Base-by-base conservation (phyloP, 176 grass and related monocot genomes). In the Ensete ventricosum region DNA sequence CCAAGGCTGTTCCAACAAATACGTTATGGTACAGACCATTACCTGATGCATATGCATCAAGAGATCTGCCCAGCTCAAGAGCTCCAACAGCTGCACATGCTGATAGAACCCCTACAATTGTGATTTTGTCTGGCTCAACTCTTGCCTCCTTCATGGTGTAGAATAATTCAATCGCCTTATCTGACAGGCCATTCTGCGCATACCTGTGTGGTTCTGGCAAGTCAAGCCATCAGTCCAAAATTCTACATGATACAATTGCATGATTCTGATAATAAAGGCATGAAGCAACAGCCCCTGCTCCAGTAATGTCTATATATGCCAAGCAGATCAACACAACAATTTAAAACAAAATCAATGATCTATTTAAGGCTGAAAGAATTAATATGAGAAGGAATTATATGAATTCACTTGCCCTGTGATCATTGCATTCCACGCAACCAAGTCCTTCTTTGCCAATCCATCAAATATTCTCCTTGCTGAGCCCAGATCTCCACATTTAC, bases 151-250 rank as follows among this genome's bases (percentile, higher is more conserved):
- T 82, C 92, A 96, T 96, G 84, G 8, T 63, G 73, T 87, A 73
- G 69, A 96, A 96, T 48, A 97, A 77, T 50, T 75, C n/a, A 24
- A 97, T 92, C 50, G 93, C 93, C 85, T 97, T 88, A 72, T 87
- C 86, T 55, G 93, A 88, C 87, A 86, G 76, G 16, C 93, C 89
- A 67, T 96, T 96, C 70, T 96, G 89, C 2, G 87, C 85, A 48
- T 96, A 96, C 76, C 93, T 96, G 89, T 73, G 72, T 67, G 83
- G 59, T 70, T 70, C 17, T 21, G 67, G 43, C 67, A 70, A 50
- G 43, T 8, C 48, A 70, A 70, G 21, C 2, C 10, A 70, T 70
- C 48, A 70, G 48, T 51, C 16, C 34, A 70, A 50, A 8, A 51
- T 51, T 70, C 17, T 70, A 51, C 11, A 51, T 51, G 20, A 1